phyloP scores from a whole-genome alignment of 2,329 filamentous ascomycete genomes.

The Ascochyta clinopodiicola region DNA sequence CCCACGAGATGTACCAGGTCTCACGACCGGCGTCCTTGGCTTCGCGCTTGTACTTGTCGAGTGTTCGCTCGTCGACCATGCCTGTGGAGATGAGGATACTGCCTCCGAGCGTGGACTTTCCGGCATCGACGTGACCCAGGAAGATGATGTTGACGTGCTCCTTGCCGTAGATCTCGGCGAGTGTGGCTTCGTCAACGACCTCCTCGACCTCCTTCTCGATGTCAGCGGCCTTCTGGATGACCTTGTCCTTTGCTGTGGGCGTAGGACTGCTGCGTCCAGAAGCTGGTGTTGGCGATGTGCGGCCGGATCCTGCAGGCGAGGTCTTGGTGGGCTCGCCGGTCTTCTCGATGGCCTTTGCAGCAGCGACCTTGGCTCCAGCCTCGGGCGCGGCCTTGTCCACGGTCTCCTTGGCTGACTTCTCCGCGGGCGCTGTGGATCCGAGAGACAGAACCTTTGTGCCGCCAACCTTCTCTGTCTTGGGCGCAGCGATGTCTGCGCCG shows the following conservation, averaged over 20 bases:
- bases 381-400: conserved; percentile 60
- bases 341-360: conserved; percentile 91
- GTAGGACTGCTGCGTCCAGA: conserved; percentile 85
- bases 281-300: conserved; percentile 79
- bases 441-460: conserved; percentile 78
- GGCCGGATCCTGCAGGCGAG: conserved; percentile 63
- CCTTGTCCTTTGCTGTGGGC: conserved; percentile 63
- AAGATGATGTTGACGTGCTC: conserved; percentile 95
- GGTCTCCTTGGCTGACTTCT: conserved; percentile 58
- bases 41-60: conserved; percentile 92
- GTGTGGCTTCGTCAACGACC: conserved; percentile 80
- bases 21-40: conserved; percentile 96
- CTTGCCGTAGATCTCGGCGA: conserved; percentile 97
- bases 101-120: conserved; percentile 94
- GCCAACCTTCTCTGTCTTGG: conserved; percentile 61
- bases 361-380: conserved; percentile 82
- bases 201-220: conserved; percentile 82
- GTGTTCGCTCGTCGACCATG: conserved; percentile 98
- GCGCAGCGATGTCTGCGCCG: conserved; percentile 59
- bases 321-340: conserved; percentile 71
- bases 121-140: conserved; percentile 96
- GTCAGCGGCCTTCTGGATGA: conserved; percentile 74
- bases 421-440: conserved; percentile 60
- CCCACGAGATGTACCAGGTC: conserved; percentile 99
- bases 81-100: conserved; percentile 91